These are phyloP conservation scores for Mortierella sp. DNA, from an alignment of 371 early-diverging fungal species.

Conservation along the genomic window DNA sequence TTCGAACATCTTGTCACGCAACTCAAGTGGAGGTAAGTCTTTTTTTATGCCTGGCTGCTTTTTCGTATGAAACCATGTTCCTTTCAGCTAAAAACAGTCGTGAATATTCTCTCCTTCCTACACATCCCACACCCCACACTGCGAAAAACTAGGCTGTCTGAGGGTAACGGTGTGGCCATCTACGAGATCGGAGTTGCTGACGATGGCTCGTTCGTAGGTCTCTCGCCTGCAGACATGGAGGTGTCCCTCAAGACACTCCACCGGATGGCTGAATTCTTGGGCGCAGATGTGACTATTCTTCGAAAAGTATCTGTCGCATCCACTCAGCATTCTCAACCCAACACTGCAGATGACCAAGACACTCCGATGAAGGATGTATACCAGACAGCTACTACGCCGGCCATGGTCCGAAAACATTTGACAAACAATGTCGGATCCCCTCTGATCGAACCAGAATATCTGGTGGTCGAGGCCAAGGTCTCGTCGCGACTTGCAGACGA, in stretches of 20 bases:
- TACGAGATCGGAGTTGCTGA: conserved; percentile 94
- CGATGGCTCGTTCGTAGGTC: conserved; percentile 83
- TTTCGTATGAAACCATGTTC: too few relatives aligned
- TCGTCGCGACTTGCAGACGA: conserved; percentile 64
- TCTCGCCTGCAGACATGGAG: conserved; percentile 65
- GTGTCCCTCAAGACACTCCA: conserved; percentile 68
- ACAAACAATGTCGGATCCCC: conserved; percentile 31
- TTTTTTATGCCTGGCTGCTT: too few relatives aligned
- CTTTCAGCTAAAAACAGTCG: conserved; percentile 1
- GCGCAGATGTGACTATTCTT: conserved; percentile 64
- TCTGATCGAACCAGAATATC: conserved; percentile 39
- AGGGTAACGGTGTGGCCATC: conserved; percentile 88
- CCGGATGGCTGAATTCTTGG: conserved; percentile 70
- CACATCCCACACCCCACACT: too few relatives aligned
- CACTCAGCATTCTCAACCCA: conserved; percentile 11
- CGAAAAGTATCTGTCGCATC: conserved; percentile 55
- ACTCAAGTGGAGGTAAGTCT: conserved; percentile 83
- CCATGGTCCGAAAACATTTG: conserved; percentile 17
- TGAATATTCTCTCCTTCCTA: conserved; percentile 2
- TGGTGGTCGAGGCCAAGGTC: conserved; percentile 75
- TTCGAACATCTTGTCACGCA: conserved; percentile 91
- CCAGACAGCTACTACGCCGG: conserved; percentile 4
- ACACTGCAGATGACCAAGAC: background rate
- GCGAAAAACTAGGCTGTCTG: conserved; percentile 66
- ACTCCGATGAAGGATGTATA: conserved; percentile 1